Evolutionary conservation across 2,329 filamentous ascomycete genomes (phyloP).

Genomic region (Colletotrichum caudatum): DNA sequence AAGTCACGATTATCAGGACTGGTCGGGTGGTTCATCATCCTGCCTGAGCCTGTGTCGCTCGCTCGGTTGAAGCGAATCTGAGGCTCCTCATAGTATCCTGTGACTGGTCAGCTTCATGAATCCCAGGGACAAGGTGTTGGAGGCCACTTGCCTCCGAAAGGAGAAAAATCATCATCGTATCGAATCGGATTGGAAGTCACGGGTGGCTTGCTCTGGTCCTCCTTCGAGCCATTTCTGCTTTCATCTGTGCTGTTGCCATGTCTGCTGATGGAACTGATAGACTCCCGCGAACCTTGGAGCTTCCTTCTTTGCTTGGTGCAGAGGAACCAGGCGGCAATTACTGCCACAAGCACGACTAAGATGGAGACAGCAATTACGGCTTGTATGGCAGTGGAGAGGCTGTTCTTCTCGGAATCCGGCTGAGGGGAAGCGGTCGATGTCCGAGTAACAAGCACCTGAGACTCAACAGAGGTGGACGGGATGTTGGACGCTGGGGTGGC

Average conservation of each 20-base stretch:
- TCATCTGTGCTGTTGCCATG: slow-evolving; percentile 31
- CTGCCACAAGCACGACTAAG: slow-evolving; percentile 29
- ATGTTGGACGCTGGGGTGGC: background rate
- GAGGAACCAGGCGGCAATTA: slow-evolving; percentile 44
- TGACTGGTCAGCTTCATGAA: slow-evolving; percentile 15
- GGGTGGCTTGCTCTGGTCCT: slow-evolving; percentile 47
- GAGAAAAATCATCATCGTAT: slow-evolving; percentile 55
- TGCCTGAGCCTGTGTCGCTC: slow-evolving; percentile 19
- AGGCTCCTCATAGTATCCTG: slow-evolving; percentile 40
- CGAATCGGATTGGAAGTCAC: slow-evolving; percentile 47
- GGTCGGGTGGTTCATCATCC: slow-evolving; percentile 41
- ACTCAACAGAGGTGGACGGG: background rate
- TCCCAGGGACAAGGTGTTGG: background rate
- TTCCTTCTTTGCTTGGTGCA: slow-evolving; percentile 36
- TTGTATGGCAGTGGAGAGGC: slow-evolving; percentile 15
- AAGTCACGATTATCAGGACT: slow-evolving; percentile 23
- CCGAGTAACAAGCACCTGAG: background rate
- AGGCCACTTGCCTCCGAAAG: slow-evolving; percentile 57
- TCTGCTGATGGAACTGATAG: slow-evolving; percentile 33
- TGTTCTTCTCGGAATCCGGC: background rate
- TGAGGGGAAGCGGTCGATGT: slow-evolving; percentile 15
- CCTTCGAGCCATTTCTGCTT: slow-evolving; percentile 43
- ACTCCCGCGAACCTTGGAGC: slow-evolving; percentile 21
- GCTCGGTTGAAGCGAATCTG: slow-evolving; percentile 39
- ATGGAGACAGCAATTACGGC: slow-evolving; percentile 23